Base-by-base conservation (phyloP, 768 basidiomycete genomes). In the Suillus discolor region DNA sequence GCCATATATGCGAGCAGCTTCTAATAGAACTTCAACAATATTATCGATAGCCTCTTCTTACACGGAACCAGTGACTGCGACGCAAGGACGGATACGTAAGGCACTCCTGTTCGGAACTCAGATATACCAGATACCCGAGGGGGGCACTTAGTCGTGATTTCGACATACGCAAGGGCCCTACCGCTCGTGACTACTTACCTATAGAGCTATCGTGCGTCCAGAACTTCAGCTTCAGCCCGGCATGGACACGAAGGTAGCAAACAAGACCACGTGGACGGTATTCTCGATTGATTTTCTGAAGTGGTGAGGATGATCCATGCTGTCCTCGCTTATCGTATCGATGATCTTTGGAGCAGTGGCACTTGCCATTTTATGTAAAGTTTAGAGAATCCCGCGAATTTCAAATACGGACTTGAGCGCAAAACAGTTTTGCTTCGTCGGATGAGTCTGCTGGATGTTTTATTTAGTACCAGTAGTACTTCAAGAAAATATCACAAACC, bases 1-100 rank as follows among this genome's bases (percentile, higher is more conserved):
- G 54, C 54, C 54, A n/a, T 55, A 36, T 36, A 36, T n/a, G 31
- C 54, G 54, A 36, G 20, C 54, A 34, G 54, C 54, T 55, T 55
- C 54, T 18, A 55, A 34, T 12, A 20, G 12, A 55, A 31, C 20
- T 55, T 16, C 25, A 15, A 28, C 36, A 38, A 38, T 1, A 38
- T 38, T 38, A 38, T 38, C 31, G 28, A 18, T 34, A 34, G 2
- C 11, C 54, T 34, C 54, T 55, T 55, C 54, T 55, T 55, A 36
- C 54, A 36, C 36, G 20, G 54, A 55, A 55, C 34, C 34, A 38
- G 36, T 38, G 36, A n/a, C 54, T 55, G 54, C 54, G 12, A 54
- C 11, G 53, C 53, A 34, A 34, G 18, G 34, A 31, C 31, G 6
- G 31, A 36, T 55, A 34, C 54, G 54, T 55, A 55, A 55, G 12